Conservation (phyloP, 2,329 filamentous ascomycete species). For the Cryphonectria japonica region DNA sequence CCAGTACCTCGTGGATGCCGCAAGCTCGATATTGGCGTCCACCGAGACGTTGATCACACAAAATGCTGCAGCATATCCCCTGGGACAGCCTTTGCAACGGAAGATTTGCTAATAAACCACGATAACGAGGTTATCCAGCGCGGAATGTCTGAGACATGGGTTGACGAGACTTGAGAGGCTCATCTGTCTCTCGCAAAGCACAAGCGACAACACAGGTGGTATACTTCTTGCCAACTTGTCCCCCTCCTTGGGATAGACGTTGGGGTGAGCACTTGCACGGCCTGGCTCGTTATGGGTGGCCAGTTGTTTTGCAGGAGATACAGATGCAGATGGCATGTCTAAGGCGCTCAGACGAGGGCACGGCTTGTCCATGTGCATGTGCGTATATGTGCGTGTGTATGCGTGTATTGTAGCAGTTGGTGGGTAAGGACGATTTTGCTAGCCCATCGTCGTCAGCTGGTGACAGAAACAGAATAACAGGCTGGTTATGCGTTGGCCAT, state of each 20-base stretch:
- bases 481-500: background rate
- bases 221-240: background rate
- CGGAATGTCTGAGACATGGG: slow-evolving; percentile 27
- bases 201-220: slow-evolving; percentile 9
- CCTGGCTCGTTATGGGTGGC: slow-evolving; percentile 3
- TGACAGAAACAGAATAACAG: background rate
- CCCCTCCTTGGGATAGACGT: background rate
- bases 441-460: background rate
- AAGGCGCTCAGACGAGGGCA: slow-evolving; percentile 11
- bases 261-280: slow-evolving; percentile 4
- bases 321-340: slow-evolving; percentile 13
- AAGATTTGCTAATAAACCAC: slow-evolving; percentile 9
- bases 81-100: background rate
- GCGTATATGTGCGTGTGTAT: background rate
- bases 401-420: background rate
- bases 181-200: slow-evolving; percentile 24
- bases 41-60: background rate
- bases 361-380: background rate
- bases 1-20: slow-evolving; percentile 2
- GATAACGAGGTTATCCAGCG: slow-evolving; percentile 19
- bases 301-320: slow-evolving; percentile 4
- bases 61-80: background rate
- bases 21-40: background rate
- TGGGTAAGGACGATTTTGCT: background rate
- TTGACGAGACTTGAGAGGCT: slow-evolving; percentile 24